Evolutionary conservation across 2,329 filamentous ascomycete species (phyloP), one percentile per base, ranked within the genome.

Genomic region (Scedosporium boydii): DNA sequence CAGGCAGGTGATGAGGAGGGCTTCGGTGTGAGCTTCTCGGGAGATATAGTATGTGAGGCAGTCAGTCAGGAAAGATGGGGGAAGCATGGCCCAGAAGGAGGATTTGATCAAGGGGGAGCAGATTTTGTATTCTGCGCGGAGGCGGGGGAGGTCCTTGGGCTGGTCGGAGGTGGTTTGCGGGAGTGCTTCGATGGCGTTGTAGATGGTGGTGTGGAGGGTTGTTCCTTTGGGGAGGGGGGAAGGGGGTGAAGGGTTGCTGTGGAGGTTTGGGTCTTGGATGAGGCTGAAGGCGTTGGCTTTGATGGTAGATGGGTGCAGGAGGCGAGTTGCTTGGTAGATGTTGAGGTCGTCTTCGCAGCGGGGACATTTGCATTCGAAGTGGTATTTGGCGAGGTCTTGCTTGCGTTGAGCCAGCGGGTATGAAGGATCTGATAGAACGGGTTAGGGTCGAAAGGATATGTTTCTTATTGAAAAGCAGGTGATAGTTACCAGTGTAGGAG

Each of bases 401-500:
- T 72, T 75, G 58, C 83, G 76, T 51, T 73, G 73, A 1, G 71
- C 64, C 27, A 75, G 74, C 4, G 80, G 79, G 56, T 76, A 71
- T 2, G 77, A 80, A 64, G 76, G 77, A 63, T 84, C 82, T 84
- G 57, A 2, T 1, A 9, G 7, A 6, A 18, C n/a, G 1, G 4
- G 48, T 57, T 58, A 38, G 21, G 26, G 14, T 29, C 34, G n/a
- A 21, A 27, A 57, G 7, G 14, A 12, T 10, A 2, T 34, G 10
- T 18, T 26, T 42, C 16, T n/a, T 41, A 9, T 53, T 55, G 44
- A 23, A 23, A 59, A n/a, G n/a, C n/a, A n/a, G n/a, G 42, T 55
- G 51, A 14, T 29, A 56, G 27, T 57, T 72, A 81, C 85, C 83
- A 42, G 84, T 82, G 66, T 87, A 87, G 1, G 83, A 85, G 41